Percentiles rank a stretch among this genome's conserved stretches.
Conservation (phyloP, 495 filamentous ascomycete genomes). For the Platismatia glauca region DNA sequence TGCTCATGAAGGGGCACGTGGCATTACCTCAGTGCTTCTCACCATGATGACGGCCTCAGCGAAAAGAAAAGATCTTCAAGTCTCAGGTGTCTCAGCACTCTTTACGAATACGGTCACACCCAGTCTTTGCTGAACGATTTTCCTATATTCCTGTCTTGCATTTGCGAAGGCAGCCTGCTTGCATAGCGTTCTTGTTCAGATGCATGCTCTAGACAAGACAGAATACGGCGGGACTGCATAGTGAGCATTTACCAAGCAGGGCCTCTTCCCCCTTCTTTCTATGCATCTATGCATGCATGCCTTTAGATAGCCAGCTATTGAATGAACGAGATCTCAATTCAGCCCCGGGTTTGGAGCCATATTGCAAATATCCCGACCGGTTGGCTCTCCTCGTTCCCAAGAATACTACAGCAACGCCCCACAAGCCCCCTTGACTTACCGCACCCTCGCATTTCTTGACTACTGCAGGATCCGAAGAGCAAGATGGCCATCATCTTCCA, state of each 20-base stretch:
- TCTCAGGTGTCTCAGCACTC: neutral
- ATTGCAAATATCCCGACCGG: neutral
- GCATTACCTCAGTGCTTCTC: neutral
- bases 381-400: too few species aligned
- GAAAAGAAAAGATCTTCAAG: neutral
- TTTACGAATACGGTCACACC: neutral
- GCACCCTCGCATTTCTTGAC: neutral
- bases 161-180: neutral
- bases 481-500: neutral
- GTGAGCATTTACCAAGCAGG: neutral
- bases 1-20: neutral
- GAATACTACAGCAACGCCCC: neutral
- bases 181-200: neutral
- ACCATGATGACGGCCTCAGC: neutral
- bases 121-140: neutral
- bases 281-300: neutral
- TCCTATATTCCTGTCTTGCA: neutral
- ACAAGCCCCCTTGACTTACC: neutral
- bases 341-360: neutral
- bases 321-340: neutral
- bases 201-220: conserved; percentile 8
- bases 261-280: neutral
- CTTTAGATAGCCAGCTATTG: conserved; percentile 2
- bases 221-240: neutral
- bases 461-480: neutral